Percentiles rank a stretch among this genome's conserved stretches.
phyloP scores from a whole-genome alignment of 352 stramenopile species.

The Phytopythium delawarense region DNA sequence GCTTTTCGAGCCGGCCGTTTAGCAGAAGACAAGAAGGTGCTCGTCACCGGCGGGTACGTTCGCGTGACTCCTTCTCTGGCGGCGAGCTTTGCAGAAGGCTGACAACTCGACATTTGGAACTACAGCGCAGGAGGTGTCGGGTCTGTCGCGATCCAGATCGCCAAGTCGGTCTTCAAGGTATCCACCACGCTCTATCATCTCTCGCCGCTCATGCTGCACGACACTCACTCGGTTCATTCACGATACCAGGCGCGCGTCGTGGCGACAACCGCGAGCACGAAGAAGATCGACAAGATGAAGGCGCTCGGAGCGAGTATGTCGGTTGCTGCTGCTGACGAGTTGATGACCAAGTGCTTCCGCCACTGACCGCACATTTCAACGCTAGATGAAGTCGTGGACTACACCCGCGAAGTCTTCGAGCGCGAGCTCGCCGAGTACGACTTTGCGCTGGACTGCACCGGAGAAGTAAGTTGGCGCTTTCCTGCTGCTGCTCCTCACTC shows the following conservation, averaged over 20 bases:
- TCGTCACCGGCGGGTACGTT: slow-evolving; percentile 61
- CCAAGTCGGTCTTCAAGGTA: slow-evolving; percentile 74
- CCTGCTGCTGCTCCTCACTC: background rate
- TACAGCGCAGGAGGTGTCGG: slow-evolving; percentile 61
- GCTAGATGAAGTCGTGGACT: slow-evolving; percentile 67
- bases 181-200: background rate
- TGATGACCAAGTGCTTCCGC: background rate
- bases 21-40: slow-evolving; percentile 58
- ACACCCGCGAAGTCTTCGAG: slow-evolving; percentile 61
- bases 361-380: background rate
- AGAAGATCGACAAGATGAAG: slow-evolving; percentile 64
- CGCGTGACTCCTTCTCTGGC: background rate
- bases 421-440: slow-evolving; percentile 66
- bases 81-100: background rate
- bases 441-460: slow-evolving; percentile 73
- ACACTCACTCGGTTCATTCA: background rate
- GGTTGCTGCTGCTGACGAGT: background rate
- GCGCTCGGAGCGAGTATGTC: slow-evolving; percentile 41
- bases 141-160: slow-evolving; percentile 69
- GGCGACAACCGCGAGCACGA: slow-evolving; percentile 61
- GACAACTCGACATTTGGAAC: background rate
- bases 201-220: background rate
- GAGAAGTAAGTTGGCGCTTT: slow-evolving; percentile 31
- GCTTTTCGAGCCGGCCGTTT: slow-evolving; percentile 48
- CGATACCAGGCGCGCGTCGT: slow-evolving; percentile 42